These are phyloP conservation scores for Calocera viscosa DNA, from an alignment of 768 basidiomycete genomes.

Conservation along the genomic window DNA sequence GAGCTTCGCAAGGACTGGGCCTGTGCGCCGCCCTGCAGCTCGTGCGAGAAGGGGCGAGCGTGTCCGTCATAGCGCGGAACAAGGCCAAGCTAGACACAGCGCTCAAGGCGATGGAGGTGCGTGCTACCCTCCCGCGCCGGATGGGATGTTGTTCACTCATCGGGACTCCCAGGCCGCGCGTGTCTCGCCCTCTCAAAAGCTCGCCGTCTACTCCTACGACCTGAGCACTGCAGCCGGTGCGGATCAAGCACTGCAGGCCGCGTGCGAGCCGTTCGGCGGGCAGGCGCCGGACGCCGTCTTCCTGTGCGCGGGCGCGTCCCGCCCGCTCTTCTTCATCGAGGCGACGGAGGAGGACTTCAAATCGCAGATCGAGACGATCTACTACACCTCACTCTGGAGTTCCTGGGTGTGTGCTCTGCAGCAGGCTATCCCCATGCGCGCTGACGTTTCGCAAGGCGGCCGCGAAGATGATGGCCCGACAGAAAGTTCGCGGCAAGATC, in stretches of 20 bases:
- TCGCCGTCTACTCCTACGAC: slow-evolving; percentile 56
- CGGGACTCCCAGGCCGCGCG: slow-evolving; percentile 36
- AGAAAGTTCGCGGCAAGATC: slow-evolving; percentile 52
- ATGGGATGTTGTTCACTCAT: slow-evolving; percentile 6
- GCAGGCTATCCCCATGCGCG: background rate
- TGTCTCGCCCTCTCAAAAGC: slow-evolving; percentile 43
- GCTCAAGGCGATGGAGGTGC: slow-evolving; percentile 24
- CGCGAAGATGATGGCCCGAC: slow-evolving; percentile 48
- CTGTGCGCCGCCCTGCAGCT: slow-evolving; percentile 29
- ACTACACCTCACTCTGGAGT: slow-evolving; percentile 44
- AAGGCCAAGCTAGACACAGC: slow-evolving; percentile 24
- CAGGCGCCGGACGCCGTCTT: slow-evolving; percentile 64
- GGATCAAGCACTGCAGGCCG: slow-evolving; percentile 48
- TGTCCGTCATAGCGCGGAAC: slow-evolving; percentile 31
- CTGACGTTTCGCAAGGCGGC: slow-evolving; percentile 39
- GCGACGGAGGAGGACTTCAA: slow-evolving; percentile 46
- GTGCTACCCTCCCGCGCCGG: background rate
- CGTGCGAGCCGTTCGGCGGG: slow-evolving; percentile 42
- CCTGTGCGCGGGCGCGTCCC: slow-evolving; percentile 60
- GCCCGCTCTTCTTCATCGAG: slow-evolving; percentile 66
- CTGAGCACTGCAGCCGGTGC: slow-evolving; percentile 44
- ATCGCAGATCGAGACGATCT: slow-evolving; percentile 45
- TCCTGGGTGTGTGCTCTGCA: slow-evolving; percentile 35
- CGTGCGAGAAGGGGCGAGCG: slow-evolving; percentile 28
- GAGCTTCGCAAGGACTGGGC: slow-evolving; percentile 31